phyloP scores from a whole-genome alignment of 2,329 filamentous ascomycete genomes.

The Nemania bipapillata region DNA sequence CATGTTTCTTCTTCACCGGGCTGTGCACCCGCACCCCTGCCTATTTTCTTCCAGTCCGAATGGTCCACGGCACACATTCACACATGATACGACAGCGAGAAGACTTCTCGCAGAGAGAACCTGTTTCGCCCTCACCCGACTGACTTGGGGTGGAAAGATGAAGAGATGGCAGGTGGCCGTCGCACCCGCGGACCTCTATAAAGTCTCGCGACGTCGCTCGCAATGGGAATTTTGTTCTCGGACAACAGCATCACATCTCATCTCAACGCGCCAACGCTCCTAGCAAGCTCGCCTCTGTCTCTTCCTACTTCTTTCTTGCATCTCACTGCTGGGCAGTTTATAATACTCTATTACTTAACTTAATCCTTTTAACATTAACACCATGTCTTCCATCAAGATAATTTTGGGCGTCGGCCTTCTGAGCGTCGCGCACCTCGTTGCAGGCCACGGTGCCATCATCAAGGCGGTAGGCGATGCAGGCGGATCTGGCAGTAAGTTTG shows the following conservation, averaged over 20 bases:
- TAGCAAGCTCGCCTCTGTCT: constrained; percentile 15
- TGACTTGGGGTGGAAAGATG: neutral
- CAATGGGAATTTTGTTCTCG: constrained; percentile 1
- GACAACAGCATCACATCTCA: constrained; percentile 13
- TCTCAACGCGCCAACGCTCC: constrained; percentile 16
- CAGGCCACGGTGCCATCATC: constrained; percentile 71
- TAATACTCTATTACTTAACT: constrained; percentile 12
- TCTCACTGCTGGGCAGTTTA: constrained; percentile 46
- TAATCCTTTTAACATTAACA: constrained; percentile 16
- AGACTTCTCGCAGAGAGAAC: neutral
- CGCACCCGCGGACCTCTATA: constrained; percentile 22
- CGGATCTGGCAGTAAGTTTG: constrained; percentile 60
- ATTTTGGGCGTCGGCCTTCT: constrained; percentile 60
- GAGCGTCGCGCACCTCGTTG: constrained; percentile 65
- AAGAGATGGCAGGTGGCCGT: neutral
- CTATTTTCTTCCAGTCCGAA: neutral
- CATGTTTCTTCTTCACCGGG: constrained; percentile 14
- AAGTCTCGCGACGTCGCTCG: constrained; percentile 13
- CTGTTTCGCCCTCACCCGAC: neutral
- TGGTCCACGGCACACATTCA: constrained; percentile 4
- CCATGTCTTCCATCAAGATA: constrained; percentile 47
- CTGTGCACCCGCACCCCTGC: constrained; percentile 16
- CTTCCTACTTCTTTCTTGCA: neutral
- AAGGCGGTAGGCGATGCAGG: constrained; percentile 67
- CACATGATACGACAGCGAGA: neutral